These are phyloP conservation scores for Metschnikowia hibisci DNA, from an alignment of 805 yeast species.

Conservation along the genomic window DNA sequence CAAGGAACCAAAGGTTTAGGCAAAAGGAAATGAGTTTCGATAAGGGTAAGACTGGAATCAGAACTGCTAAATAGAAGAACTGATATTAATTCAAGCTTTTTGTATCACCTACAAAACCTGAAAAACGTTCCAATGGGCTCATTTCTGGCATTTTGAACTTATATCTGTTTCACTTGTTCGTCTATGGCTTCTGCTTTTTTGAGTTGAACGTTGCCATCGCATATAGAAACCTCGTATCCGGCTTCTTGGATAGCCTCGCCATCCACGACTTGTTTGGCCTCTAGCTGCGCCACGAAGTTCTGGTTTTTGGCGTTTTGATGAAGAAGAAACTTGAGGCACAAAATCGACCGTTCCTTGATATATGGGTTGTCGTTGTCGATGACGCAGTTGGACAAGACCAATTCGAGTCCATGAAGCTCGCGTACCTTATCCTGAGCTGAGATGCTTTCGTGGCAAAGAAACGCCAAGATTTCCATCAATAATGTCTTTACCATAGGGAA, in stretches of 20 bases:
- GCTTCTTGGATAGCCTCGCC: constrained; percentile 55
- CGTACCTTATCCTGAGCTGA: constrained; percentile 67
- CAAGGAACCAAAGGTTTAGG: constrained; percentile 15
- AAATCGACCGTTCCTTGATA: constrained; percentile 76
- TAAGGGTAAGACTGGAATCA: not conserved
- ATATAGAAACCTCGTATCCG: constrained; percentile 73
- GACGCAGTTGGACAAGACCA: constrained; percentile 74
- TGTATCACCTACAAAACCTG: not conserved
- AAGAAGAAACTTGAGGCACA: constrained; percentile 69
- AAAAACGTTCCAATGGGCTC: not conserved
- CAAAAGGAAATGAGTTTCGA: not conserved
- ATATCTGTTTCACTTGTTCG: not conserved
- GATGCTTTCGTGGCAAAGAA: constrained; percentile 48
- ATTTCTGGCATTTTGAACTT: not conserved
- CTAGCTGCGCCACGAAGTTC: constrained; percentile 67
- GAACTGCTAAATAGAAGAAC: not conserved
- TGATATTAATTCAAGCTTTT: not conserved
- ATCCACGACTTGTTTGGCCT: constrained; percentile 65
- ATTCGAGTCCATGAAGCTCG: constrained; percentile 60
- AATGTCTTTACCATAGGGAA: constrained; percentile 68
- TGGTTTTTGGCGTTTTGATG: constrained; percentile 68
- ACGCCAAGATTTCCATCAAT: constrained; percentile 62
- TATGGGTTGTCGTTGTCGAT: constrained; percentile 88
- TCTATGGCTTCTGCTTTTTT: constrained; percentile 25
- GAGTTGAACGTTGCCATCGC: constrained; percentile 64